Evolutionary conservation across 805 yeast species (phyloP).

Genomic region (Cyberlindnera xishuangbannaensis): DNA sequence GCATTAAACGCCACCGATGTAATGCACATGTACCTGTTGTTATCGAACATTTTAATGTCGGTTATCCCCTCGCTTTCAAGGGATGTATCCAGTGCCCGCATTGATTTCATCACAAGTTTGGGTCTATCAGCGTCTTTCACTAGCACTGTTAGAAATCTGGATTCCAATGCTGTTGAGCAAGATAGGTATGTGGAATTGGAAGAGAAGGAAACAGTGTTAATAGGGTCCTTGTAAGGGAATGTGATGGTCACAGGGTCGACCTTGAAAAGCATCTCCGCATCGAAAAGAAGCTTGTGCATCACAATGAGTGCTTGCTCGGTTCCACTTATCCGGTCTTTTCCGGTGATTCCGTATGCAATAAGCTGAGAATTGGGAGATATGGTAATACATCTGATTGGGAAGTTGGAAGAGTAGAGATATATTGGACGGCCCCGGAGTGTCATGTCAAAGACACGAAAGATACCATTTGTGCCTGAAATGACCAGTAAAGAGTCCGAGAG

Average conservation of each 20-base stretch:
- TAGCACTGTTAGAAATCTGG: slow-evolving; percentile 71
- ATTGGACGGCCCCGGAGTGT: slow-evolving; percentile 52
- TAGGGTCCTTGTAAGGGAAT: slow-evolving; percentile 82
- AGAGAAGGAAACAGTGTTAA: slow-evolving; percentile 68
- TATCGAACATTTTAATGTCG: slow-evolving; percentile 66
- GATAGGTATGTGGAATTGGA: slow-evolving; percentile 62
- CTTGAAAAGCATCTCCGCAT: slow-evolving; percentile 19
- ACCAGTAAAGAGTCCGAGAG: slow-evolving; percentile 54
- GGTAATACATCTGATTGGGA: slow-evolving; percentile 76
- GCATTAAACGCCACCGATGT: slow-evolving; percentile 59
- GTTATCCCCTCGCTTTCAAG: slow-evolving; percentile 89
- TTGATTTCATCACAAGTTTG: slow-evolving; percentile 61
- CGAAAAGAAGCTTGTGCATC: slow-evolving; percentile 37
- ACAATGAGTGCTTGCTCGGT: slow-evolving; percentile 74
- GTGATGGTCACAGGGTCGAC: slow-evolving; percentile 67
- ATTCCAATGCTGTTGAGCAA: slow-evolving; percentile 64
- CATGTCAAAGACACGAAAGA: slow-evolving; percentile 59
- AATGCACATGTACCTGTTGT: slow-evolving; percentile 49
- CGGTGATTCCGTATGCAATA: slow-evolving; percentile 78
- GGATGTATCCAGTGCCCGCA: slow-evolving; percentile 55
- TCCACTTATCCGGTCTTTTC: slow-evolving; percentile 62
- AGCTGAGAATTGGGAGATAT: slow-evolving; percentile 58
- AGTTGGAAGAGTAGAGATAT: slow-evolving; percentile 61
- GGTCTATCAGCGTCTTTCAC: slow-evolving; percentile 60
- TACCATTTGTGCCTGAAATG: slow-evolving; percentile 67